phyloP scores from a whole-genome alignment of 176 grass and related monocot species.

The bread wheat (Triticum aestivum) region DNA sequence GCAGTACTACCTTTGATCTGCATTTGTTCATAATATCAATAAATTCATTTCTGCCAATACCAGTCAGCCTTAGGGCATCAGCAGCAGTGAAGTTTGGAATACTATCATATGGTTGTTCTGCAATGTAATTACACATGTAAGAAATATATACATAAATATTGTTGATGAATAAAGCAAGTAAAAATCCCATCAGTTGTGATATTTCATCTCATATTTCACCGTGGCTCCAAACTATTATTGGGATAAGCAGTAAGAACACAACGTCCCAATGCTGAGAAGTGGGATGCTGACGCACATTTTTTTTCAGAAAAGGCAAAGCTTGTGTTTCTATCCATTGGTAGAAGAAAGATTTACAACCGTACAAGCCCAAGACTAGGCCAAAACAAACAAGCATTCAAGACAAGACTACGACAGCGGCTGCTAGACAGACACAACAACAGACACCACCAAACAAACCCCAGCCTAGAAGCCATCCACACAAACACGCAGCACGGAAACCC shows the following conservation, averaged over 20 bases:
- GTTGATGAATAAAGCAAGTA: slow-evolving; percentile 15
- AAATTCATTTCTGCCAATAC: slow-evolving; percentile 95
- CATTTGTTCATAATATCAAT: slow-evolving; percentile 99
- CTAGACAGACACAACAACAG: too few relatives aligned
- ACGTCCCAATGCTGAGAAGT: slow-evolving; percentile 4
- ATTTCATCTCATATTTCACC: slow-evolving; percentile 12
- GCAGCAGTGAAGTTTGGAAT: slow-evolving; percentile 99
- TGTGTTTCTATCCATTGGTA: too few relatives aligned
- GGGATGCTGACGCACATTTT: neutral
- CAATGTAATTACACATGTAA: slow-evolving; percentile 44
- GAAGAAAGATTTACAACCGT: too few relatives aligned
- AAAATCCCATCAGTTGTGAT: neutral
- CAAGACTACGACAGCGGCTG: too few relatives aligned
- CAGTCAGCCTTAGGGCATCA: slow-evolving; percentile 89
- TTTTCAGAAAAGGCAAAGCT: too few relatives aligned
- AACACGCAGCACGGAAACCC: too few relatives aligned
- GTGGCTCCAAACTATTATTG: neutral
- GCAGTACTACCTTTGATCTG: slow-evolving; percentile 83
- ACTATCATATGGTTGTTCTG: slow-evolving; percentile 99
- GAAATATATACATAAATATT: slow-evolving; percentile 19
- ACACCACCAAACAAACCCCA: too few relatives aligned
- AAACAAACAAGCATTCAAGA: too few relatives aligned
- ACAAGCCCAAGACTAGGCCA: too few relatives aligned
- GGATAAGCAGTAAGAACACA: neutral
- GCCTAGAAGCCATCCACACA: too few relatives aligned